phyloP scores from a whole-genome alignment of 257 asterid species.

The Nicotiana paniculata region DNA sequence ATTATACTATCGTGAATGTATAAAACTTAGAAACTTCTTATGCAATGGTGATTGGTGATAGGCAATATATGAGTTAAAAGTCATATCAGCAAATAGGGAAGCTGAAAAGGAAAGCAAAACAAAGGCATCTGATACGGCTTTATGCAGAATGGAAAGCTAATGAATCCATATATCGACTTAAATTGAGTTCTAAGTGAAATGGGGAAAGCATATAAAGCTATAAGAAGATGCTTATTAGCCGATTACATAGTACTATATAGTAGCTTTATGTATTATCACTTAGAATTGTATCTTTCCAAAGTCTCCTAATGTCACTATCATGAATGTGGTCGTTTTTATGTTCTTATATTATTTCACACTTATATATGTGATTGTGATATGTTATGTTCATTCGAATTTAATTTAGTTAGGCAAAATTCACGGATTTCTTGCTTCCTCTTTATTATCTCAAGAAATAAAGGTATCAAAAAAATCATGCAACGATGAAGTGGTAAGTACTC shows the following conservation, averaged over 20 bases:
- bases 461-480: neutral
- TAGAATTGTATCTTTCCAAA: constrained; percentile 1
- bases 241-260: neutral
- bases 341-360: neutral
- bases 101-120: neutral
- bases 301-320: constrained; percentile 29
- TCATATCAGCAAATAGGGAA: neutral
- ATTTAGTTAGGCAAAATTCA: constrained; percentile 43
- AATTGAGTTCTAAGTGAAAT: constrained; percentile 5
- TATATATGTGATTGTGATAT: constrained; percentile 1
- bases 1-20: too few relatives aligned
- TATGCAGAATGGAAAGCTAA: neutral
- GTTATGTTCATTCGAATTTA: constrained; percentile 27
- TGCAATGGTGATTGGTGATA: neutral
- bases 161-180: neutral
- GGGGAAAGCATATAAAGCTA: constrained; percentile 6
- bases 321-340: constrained; percentile 23
- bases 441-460: constrained; percentile 17
- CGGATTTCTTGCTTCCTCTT: constrained; percentile 25
- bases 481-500: too few relatives aligned
- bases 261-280: constrained; percentile 2
- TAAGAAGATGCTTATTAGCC: neutral
- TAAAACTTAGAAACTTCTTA: too few relatives aligned
- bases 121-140: constrained; percentile 25
- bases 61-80: constrained; percentile 10